These are phyloP conservation scores for Ogataea thermomethanolica DNA, from an alignment of 805 yeast genomes.

Conservation along the genomic window DNA sequence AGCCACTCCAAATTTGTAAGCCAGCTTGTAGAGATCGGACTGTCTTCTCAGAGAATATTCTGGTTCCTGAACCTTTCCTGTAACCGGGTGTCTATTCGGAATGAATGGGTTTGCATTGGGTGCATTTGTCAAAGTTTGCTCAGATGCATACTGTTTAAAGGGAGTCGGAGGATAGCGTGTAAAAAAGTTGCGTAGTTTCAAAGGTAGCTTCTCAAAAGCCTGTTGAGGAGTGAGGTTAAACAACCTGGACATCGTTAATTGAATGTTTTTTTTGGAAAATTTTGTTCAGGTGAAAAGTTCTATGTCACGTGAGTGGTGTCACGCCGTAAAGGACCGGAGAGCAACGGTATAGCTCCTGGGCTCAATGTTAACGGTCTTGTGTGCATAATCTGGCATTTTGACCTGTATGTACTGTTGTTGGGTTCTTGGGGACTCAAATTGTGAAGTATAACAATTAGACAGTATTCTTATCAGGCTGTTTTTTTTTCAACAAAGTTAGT, in stretches of 20 bases:
- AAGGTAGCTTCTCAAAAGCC: conserved; percentile 55
- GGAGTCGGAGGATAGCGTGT: conserved; percentile 82
- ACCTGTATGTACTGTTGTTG: no score
- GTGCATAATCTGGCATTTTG: no score
- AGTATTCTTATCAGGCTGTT: conserved; percentile 1
- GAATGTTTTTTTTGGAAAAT: conserved; percentile 1
- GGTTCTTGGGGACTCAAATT: no score
- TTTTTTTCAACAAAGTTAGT: conserved; percentile 2
- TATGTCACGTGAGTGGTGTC: conserved; percentile 1
- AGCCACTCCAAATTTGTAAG: conserved; percentile 73
- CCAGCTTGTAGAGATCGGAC: conserved; percentile 78
- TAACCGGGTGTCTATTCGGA: conserved; percentile 79
- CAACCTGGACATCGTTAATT: conserved; percentile 17
- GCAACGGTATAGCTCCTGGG: neutral
- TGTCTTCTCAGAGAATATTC: conserved; percentile 77
- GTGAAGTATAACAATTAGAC: no score
- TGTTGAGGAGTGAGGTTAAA: conserved; percentile 31
- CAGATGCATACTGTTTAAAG: conserved; percentile 59
- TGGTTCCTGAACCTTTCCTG: conserved; percentile 74
- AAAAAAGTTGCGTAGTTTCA: conserved; percentile 68
- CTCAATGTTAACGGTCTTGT: no score
- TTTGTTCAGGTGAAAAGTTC: neutral
- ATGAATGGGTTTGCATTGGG: conserved; percentile 81
- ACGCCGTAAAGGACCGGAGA: neutral
- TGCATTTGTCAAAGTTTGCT: conserved; percentile 63